A percentile compares a stretch with the other conserved stretches of the same genome.
Conservation (phyloP, 805 yeast genomes). For the Kodamaea nitidulidarum region DNA sequence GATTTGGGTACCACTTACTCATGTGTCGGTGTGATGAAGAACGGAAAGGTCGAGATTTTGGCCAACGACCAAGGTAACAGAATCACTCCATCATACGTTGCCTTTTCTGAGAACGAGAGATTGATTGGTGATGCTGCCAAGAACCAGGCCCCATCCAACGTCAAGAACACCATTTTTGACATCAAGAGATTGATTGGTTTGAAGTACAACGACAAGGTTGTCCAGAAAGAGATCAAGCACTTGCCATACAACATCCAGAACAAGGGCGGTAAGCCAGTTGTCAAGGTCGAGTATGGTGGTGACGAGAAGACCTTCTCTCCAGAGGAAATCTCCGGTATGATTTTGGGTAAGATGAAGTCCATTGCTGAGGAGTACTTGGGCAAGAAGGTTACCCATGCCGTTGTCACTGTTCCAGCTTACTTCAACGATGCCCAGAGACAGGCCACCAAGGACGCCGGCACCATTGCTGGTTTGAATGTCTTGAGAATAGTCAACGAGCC, state of each 20-base stretch:
- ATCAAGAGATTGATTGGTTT: constrained; percentile 94
- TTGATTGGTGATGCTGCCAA: constrained; percentile 95
- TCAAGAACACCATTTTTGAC: constrained; percentile 84
- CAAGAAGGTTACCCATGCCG: constrained; percentile 75
- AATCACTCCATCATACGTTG: constrained; percentile 94
- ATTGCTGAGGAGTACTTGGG: constrained; percentile 77
- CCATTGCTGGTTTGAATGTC: constrained; percentile 84
- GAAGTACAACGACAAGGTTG: constrained; percentile 70
- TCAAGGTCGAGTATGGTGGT: constrained; percentile 77
- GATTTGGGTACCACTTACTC: constrained; percentile 94
- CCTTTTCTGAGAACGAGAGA: constrained; percentile 90
- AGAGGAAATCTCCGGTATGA: constrained; percentile 94
- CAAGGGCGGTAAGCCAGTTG: constrained; percentile 73
- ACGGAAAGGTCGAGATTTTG: constrained; percentile 89
- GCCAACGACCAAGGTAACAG: constrained; percentile 99
- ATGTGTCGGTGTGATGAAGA: constrained; percentile 92
- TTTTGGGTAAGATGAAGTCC: constrained; percentile 81
- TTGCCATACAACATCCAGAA: constrained; percentile 79
- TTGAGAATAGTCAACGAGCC: constrained; percentile 91
- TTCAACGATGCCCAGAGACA: constrained; percentile 93
- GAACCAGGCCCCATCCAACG: constrained; percentile 95
- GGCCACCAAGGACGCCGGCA: constrained; percentile 92
- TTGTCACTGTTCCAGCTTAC: constrained; percentile 90
- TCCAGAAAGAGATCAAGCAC: constrained; percentile 86
- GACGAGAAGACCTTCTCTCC: constrained; percentile 87